Percentiles rank a stretch among this genome's conserved stretches.
Evolutionary conservation across 768 basidiomycete genomes (phyloP).

Genomic region (Rhizopogon salebrosus): DNA sequence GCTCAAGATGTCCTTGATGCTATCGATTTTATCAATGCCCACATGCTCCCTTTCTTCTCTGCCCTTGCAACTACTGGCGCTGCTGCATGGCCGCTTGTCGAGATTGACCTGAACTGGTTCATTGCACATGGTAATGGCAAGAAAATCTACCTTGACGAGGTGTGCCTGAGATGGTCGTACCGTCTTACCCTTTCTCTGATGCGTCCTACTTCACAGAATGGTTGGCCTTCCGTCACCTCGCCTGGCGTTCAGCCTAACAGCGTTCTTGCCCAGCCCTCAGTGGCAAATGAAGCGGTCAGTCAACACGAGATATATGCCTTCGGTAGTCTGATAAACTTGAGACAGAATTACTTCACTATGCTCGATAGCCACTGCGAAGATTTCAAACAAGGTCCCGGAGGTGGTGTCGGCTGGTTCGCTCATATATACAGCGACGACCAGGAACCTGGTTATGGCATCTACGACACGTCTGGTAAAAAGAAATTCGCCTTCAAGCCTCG

Average conservation of each 20-base stretch:
- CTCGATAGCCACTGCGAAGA: constrained; percentile 60
- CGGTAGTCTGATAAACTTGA: constrained; percentile 2
- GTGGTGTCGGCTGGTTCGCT: constrained; percentile 78
- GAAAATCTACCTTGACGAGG: constrained; percentile 75
- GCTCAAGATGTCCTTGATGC: constrained; percentile 52
- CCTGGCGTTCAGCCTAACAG: constrained; percentile 62
- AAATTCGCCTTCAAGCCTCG: constrained; percentile 67
- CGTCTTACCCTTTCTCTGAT: neutral
- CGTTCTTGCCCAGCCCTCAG: constrained; percentile 50
- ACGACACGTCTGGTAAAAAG: constrained; percentile 37
- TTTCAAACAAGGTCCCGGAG: constrained; percentile 52
- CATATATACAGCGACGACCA: constrained; percentile 70
- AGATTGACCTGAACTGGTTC: constrained; percentile 62
- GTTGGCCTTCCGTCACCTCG: constrained; percentile 70
- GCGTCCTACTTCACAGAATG: constrained; percentile 44
- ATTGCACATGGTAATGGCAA: constrained; percentile 56
- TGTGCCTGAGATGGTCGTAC: constrained; percentile 16
- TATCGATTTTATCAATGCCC: constrained; percentile 59
- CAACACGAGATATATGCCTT: constrained; percentile 10
- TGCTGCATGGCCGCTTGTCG: constrained; percentile 58
- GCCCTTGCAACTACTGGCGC: constrained; percentile 33
- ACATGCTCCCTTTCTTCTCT: constrained; percentile 69
- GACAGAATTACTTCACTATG: constrained; percentile 59
- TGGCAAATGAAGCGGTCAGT: constrained; percentile 54
- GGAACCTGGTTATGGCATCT: constrained; percentile 70